Evolutionary conservation across 495 filamentous ascomycete genomes (phyloP).

Genomic region (Geoglossum glabrum): DNA sequence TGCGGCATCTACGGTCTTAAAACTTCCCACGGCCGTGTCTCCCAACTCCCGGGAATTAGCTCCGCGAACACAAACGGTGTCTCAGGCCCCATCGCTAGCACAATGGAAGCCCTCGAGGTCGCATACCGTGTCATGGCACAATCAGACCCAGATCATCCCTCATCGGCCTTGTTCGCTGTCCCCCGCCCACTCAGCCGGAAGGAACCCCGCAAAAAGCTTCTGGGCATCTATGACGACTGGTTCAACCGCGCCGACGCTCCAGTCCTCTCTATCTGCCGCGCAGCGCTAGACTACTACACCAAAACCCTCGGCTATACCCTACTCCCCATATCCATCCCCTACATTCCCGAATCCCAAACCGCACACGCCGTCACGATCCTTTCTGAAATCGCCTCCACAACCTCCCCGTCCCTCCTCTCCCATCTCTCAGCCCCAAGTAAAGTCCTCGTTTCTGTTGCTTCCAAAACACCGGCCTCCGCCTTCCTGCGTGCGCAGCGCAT

Average conservation of each 20-base stretch:
- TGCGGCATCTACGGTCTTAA: constrained; percentile 85
- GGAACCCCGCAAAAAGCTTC: constrained; percentile 26
- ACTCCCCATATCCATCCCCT: constrained; percentile 57
- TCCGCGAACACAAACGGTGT: constrained; percentile 45
- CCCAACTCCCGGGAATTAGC: constrained; percentile 35
- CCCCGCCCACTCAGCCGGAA: constrained; percentile 17
- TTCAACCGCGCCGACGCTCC: constrained; percentile 41
- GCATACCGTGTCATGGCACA: constrained; percentile 58
- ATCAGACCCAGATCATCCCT: constrained; percentile 39
- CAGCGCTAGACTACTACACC: constrained; percentile 40
- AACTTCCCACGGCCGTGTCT: constrained; percentile 58
- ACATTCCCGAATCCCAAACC: constrained; percentile 49
- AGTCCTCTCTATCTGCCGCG: constrained; percentile 38
- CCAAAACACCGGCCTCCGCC: constrained; percentile 43
- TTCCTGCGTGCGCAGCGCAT: constrained; percentile 58
- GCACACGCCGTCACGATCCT: constrained; percentile 65
- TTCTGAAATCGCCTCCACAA: constrained; percentile 15
- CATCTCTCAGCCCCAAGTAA: constrained; percentile 50
- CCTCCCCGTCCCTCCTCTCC: constrained; percentile 21
- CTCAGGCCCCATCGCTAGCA: constrained; percentile 55
- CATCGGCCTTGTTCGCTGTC: constrained; percentile 28
- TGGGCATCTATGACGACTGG: constrained; percentile 66
- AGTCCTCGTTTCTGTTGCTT: constrained; percentile 43
- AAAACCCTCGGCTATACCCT: constrained; percentile 38
- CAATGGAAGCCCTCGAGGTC: constrained; percentile 61